phyloP scores from a whole-genome alignment of 768 basidiomycete genomes.

The Lentinula sp. region DNA sequence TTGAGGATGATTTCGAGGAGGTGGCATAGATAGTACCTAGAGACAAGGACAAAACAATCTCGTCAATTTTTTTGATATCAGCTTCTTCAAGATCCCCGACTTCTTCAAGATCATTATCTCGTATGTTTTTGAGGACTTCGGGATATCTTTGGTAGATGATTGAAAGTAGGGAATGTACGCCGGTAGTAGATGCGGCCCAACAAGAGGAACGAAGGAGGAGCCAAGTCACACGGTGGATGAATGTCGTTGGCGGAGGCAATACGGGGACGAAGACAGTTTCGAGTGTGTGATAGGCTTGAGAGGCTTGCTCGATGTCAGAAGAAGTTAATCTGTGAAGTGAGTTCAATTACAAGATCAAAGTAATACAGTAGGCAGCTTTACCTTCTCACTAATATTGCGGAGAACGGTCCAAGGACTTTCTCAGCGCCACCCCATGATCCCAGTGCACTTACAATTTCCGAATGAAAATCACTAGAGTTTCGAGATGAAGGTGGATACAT shows the following conservation, averaged over 20 bases:
- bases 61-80: constrained; percentile 38
- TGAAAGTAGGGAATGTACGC: constrained; percentile 39
- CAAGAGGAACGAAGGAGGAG: background rate
- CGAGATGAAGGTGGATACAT: constrained; percentile 32
- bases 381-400: constrained; percentile 33
- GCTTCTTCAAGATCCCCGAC: constrained; percentile 20
- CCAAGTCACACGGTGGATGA: background rate
- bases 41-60: constrained; percentile 54
- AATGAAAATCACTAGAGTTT: background rate
- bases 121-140: constrained; percentile 34
- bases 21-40: constrained; percentile 25
- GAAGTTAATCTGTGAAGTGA: background rate
- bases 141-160: constrained; percentile 64
- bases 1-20: background rate
- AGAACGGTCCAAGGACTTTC: constrained; percentile 50
- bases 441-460: constrained; percentile 18
- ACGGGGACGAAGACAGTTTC: background rate
- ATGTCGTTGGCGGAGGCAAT: background rate
- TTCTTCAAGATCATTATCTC: constrained; percentile 26
- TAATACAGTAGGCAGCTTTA: constrained; percentile 6
- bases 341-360: background rate
- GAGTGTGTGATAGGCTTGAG: background rate
- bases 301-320: background rate
- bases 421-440: constrained; percentile 46
- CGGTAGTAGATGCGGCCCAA: constrained; percentile 9